Base-by-base conservation (phyloP, 1,139 yeast species). In the Meyerozyma elateridarum region DNA sequence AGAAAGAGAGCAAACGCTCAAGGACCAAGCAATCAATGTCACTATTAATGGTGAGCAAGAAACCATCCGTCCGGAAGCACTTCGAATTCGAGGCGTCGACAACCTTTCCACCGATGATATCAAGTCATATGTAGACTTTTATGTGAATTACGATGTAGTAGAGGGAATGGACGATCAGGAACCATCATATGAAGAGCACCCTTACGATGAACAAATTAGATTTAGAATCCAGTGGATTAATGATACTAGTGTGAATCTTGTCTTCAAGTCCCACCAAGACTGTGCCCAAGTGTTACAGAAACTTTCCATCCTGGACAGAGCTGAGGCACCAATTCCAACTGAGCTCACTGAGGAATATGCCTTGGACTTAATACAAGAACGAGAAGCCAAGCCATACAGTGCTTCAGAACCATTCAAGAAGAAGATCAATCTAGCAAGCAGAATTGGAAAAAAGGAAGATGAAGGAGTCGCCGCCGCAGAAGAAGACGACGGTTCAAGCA, bases 191-290 rank as follows among this genome's bases (percentile, higher is more conserved):
- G 53, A 52, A 22, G 54, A 52, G 8, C 42, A 48, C 14, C 60
- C 64, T 2, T 39, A 50, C 16, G 58, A 53, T 21, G 51, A 57
- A 3, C 62, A 56, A 32, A 39, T 55, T 11, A 51, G 49, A 14
- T 78, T 73, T 51, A 58, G 63, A 32, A 54, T 81, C 17, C 80
- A 82, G 46, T 83, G 93, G 93, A 69, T 83, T 29, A 75, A 83
- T 48, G 93, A 83, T 50, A 50, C 71, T 11, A 61, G 75, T 2
- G 70, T 79, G 17, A 76, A 75, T 37, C 51, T 79, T 11, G 76
- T 70, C 3, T 82, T 76, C 48, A 56, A 60, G 21, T 57, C 65
- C 15, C 67, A 61, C 29, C 73, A 66, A 19, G 62, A 61, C 9
- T 68, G 77, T 2, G 38, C 46, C 4, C 56, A 52, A 20, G 81